phyloP scores from a whole-genome alignment of 164 flowering plant genomes.

The Annona cherimola region DNA sequence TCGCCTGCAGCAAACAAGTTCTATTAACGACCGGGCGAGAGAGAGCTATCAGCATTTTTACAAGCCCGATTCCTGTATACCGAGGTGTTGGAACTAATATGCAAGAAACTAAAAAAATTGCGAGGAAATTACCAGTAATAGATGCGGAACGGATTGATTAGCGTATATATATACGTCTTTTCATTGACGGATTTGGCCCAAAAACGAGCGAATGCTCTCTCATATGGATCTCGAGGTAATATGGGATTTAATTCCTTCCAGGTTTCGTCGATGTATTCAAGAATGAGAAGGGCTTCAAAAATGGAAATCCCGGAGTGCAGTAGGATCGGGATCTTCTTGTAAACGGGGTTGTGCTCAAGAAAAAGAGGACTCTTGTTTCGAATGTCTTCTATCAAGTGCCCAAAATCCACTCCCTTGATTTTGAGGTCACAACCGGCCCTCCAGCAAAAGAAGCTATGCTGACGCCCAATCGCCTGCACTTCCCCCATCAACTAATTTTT shows the following conservation, averaged over 20 bases:
- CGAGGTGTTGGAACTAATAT: too few relatives aligned
- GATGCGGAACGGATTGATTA: too few relatives aligned
- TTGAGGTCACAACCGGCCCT: too few relatives aligned
- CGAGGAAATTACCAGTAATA: too few relatives aligned
- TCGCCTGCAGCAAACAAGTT: too few relatives aligned
- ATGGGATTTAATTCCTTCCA: conserved; percentile 6
- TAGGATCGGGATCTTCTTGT: conserved; percentile 4
- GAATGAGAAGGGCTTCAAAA: neutral
- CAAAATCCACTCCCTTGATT: neutral
- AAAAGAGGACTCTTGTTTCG: neutral
- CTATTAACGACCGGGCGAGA: too few relatives aligned
- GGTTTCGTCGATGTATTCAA: conserved; percentile 9
- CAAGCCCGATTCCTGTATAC: too few relatives aligned
- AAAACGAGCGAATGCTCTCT: conserved; percentile 5
- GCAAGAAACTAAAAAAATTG: too few relatives aligned
- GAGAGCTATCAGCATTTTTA: too few relatives aligned
- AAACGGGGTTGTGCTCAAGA: neutral
- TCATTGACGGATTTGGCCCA: conserved; percentile 8
- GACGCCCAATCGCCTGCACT: too few relatives aligned
- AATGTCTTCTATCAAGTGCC: neutral
- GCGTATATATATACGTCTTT: neutral
- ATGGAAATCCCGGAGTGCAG: neutral
- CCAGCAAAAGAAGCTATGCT: too few relatives aligned
- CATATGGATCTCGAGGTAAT: conserved; percentile 4
- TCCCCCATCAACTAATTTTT: too few relatives aligned